Base-by-base conservation (phyloP, 441 rosid species). In the Sinapis alba region DNA sequence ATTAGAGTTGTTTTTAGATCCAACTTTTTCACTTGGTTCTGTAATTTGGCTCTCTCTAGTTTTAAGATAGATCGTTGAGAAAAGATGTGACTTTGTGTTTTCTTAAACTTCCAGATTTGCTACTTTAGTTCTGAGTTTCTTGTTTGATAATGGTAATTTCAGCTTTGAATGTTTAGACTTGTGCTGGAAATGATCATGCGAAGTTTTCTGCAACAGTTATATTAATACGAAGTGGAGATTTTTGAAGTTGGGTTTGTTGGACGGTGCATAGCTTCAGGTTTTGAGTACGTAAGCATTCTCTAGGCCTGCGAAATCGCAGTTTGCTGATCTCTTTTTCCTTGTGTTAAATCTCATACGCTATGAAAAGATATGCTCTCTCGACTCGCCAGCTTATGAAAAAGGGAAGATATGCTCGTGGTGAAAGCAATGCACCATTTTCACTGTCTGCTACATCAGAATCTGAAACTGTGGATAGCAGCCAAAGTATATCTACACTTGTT, bases 381-480 rank as follows among this genome's bases (percentile, higher is more conserved):
- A 92, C 66, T 88, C 97, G 0, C 91, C 90, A 3, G 93, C 93
- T 2, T 92, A 90, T 75, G 38, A 53, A 57, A 81, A 69, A 20
- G 98, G 20, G 98, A 41, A 83, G 98, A 77, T 91, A 91, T 71
- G 90, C 87, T 21, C 94, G 85, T 92, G 7, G 98, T 91, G 84
- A 80, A 81, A 59, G 82, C 98, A 6, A 93, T 92, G 97, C 86
- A 19, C 76, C 98, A 86, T 73, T 56, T 24, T 32, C 16, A 95
- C 71, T 79, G 71, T 62, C 56, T 89, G 79, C 87, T 91, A 36
- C 78, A 88, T 73, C 12, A 65, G 13, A 74, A 83, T 77, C 90
- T 92, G 21, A 34, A 63, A 23, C 72, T 43, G 3, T 38, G 58
- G 3, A 78, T 73, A 63, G 83, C 9, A 9, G 16, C 21, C 34